Evolutionary conservation across 2,329 filamentous ascomycete genomes (phyloP).

Genomic region (Colletotrichum karsti): DNA sequence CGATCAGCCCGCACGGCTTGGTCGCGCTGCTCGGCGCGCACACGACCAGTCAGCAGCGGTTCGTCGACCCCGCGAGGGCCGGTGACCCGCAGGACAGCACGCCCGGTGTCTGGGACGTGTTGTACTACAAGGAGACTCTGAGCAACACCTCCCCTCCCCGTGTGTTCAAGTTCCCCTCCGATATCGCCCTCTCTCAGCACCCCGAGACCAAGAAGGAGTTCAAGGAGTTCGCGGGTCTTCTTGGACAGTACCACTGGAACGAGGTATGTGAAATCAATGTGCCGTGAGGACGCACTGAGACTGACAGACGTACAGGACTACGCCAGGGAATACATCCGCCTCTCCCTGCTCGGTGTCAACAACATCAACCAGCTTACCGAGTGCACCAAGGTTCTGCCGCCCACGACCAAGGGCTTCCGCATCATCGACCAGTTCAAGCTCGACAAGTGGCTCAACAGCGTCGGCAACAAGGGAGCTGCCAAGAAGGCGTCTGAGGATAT

Average conservation of each 20-base stretch:
- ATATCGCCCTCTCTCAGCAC: conserved; percentile 48
- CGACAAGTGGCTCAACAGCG: conserved; percentile 31
- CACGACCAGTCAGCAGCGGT: conserved; percentile 57
- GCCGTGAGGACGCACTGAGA: too few relatives aligned
- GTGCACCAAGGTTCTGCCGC: conserved; percentile 61
- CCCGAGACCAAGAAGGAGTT: conserved; percentile 46
- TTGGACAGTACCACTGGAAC: conserved; percentile 50
- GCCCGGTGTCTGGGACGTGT: conserved; percentile 61
- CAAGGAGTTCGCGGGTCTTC: conserved; percentile 41
- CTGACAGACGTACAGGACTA: conserved; percentile 48
- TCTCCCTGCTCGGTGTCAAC: conserved; percentile 65
- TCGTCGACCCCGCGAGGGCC: conserved; percentile 47
- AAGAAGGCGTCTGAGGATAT: conserved; percentile 23
- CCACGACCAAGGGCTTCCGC: conserved; percentile 29
- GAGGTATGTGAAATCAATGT: conserved; percentile 37
- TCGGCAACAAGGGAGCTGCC: conserved; percentile 28
- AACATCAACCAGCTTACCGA: conserved; percentile 65
- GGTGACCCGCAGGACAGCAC: conserved; percentile 60
- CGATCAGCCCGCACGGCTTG: conserved; percentile 58
- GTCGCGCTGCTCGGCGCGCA: conserved; percentile 65
- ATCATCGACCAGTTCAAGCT: conserved; percentile 25
- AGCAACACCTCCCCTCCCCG: conserved; percentile 38
- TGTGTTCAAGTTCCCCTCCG: conserved; percentile 51
- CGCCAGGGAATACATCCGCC: conserved; percentile 60
- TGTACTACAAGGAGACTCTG: conserved; percentile 55